phyloP scores from a whole-genome alignment of 1,139 yeast genomes.

The Candida albicans region DNA sequence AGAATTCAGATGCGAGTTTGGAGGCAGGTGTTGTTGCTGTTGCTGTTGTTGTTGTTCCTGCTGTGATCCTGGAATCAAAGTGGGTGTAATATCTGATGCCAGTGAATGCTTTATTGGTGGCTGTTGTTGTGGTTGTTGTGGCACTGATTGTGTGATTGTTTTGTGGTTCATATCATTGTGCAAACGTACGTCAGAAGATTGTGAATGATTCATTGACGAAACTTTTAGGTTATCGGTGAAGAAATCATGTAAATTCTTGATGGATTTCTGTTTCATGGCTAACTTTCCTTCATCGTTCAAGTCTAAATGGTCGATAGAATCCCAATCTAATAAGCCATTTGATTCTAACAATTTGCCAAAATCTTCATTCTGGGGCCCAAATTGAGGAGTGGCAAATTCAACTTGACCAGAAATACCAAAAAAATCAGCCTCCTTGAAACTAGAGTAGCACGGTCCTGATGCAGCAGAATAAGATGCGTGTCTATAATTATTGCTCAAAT shows the following conservation, averaged over 20 bases:
- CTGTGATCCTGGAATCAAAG: constrained; percentile 3
- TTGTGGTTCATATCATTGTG: constrained; percentile 4
- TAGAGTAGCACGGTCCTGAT: constrained; percentile 67
- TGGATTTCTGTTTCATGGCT: constrained; percentile 14
- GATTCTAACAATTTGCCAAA: constrained; percentile 19
- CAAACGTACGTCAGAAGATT: constrained; percentile 17
- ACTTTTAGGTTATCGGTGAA: constrained; percentile 11
- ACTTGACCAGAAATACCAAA: constrained; percentile 58
- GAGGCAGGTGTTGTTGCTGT: constrained; percentile 4
- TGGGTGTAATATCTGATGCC: neutral
- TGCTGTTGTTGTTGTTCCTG: constrained; percentile 5
- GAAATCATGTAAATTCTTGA: constrained; percentile 17
- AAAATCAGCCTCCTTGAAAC: constrained; percentile 36
- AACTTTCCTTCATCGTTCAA: constrained; percentile 16
- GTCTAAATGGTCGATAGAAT: constrained; percentile 32
- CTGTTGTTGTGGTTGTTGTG: constrained; percentile 5
- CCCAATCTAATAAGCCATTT: constrained; percentile 38
- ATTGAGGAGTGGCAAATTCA: constrained; percentile 79
- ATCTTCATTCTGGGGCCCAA: constrained; percentile 33
- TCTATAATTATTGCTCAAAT: constrained; percentile 27
- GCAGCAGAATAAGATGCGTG: constrained; percentile 86
- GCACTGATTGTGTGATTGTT: constrained; percentile 3
- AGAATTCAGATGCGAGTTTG: constrained; percentile 9
- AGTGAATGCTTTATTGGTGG: neutral
- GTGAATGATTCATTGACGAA: constrained; percentile 11